Evolutionary conservation across 306 rosid genomes (phyloP).

Genomic region (Quercus aquifolioides): DNA sequence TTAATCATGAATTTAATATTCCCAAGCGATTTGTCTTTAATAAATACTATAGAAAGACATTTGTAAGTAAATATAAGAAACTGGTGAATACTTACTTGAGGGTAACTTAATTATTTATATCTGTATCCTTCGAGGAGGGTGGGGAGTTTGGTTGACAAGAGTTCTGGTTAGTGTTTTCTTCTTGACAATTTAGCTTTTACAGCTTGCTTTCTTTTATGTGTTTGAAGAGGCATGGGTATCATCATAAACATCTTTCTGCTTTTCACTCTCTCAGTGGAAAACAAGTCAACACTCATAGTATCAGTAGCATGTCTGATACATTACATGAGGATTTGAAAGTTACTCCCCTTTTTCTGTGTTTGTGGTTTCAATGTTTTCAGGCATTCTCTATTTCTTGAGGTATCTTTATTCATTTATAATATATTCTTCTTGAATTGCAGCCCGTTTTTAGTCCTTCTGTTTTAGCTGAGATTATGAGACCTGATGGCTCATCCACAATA

Average conservation of each 20-base stretch:
- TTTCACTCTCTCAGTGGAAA: neutral
- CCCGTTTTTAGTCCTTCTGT: slow-evolving; percentile 80
- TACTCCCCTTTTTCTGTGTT: neutral
- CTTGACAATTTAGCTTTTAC: neutral
- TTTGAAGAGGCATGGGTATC: neutral
- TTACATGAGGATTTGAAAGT: neutral
- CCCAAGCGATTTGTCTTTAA: neutral
- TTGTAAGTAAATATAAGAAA: neutral
- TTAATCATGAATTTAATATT: neutral
- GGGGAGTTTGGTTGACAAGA: neutral
- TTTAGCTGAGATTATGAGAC: slow-evolving; percentile 84
- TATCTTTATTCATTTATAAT: neutral
- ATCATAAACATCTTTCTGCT: neutral
- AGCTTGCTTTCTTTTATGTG: neutral
- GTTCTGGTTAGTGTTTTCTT: neutral
- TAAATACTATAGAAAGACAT: neutral
- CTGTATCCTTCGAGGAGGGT: neutral
- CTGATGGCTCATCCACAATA: slow-evolving; percentile 73
- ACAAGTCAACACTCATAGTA: neutral
- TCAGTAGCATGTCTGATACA: neutral
- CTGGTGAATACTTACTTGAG: neutral
- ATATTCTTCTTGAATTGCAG: slow-evolving; percentile 39
- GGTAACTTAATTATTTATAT: neutral
- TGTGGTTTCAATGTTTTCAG: neutral
- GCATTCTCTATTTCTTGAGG: neutral